Evolutionary conservation across 805 yeast species (phyloP).

Genomic region (Ogataea pignaliae): DNA sequence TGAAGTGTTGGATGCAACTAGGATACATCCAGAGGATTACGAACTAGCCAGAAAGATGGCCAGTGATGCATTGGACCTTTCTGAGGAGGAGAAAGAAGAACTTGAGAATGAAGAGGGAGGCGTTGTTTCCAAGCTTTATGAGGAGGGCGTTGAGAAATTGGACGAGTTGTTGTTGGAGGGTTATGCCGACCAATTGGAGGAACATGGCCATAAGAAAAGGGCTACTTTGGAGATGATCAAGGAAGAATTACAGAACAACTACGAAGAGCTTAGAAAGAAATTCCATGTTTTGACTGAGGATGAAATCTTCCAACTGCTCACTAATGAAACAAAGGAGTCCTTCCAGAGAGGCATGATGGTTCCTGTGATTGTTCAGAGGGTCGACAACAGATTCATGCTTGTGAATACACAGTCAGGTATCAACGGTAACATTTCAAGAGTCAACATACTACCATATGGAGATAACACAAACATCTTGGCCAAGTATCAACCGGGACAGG

Average conservation of each 20-base stretch:
- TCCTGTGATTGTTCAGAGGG: slow-evolving; percentile 69
- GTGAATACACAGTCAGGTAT: slow-evolving; percentile 57
- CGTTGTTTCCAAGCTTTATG: slow-evolving; percentile 67
- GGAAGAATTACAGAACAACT: slow-evolving; percentile 83
- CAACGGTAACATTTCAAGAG: slow-evolving; percentile 29
- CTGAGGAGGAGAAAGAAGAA: slow-evolving; percentile 73
- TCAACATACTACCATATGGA: slow-evolving; percentile 39
- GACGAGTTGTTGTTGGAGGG: slow-evolving; percentile 87
- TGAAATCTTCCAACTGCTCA: slow-evolving; percentile 82
- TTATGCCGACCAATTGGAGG: slow-evolving; percentile 85
- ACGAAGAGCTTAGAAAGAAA: slow-evolving; percentile 76
- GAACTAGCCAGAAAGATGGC: slow-evolving; percentile 96
- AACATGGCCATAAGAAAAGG: slow-evolving; percentile 68
- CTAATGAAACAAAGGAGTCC: slow-evolving; percentile 76
- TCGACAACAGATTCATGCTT: slow-evolving; percentile 38
- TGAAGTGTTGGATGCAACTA: slow-evolving; percentile 86
- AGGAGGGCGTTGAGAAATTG: slow-evolving; percentile 67
- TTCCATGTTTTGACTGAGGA: slow-evolving; percentile 59
- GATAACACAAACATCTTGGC: slow-evolving; percentile 37
- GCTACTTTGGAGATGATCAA: slow-evolving; percentile 80
- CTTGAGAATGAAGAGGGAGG: slow-evolving; percentile 83
- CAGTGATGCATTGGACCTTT: slow-evolving; percentile 93
- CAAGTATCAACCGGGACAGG: slow-evolving; percentile 61
- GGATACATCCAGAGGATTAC: slow-evolving; percentile 98
- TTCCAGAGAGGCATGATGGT: slow-evolving; percentile 66